Percentiles rank a stretch among this genome's conserved stretches.
Evolutionary conservation across 305 asterid species (phyloP).

Genomic region (Rubia balearica): DNA sequence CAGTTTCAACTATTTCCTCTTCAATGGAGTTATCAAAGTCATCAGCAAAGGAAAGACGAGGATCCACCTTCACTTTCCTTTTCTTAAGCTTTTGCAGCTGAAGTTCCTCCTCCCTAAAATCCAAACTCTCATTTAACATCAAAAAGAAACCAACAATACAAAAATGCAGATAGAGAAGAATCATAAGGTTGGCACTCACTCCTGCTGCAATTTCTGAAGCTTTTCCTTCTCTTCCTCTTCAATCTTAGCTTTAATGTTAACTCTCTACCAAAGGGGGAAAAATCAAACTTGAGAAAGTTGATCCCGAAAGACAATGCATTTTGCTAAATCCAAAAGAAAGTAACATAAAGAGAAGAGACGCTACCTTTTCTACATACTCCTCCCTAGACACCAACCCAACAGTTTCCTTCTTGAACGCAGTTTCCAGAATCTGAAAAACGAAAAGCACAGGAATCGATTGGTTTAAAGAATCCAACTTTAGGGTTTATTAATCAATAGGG

Average conservation of each 20-base stretch:
- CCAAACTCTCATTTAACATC: constrained; percentile 5
- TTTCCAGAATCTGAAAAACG: constrained; percentile 59
- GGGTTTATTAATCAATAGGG: not conserved
- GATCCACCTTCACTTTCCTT: constrained; percentile 81
- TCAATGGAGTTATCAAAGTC: constrained; percentile 66
- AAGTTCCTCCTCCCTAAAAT: constrained; percentile 82
- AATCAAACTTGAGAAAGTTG: not conserved
- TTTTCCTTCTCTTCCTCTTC: constrained; percentile 99
- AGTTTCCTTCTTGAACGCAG: constrained; percentile 96
- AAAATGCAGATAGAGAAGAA: not conserved
- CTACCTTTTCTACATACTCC: constrained; percentile 91
- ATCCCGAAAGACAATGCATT: no score
- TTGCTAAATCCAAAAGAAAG: no score
- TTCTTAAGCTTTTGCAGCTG: constrained; percentile 88
- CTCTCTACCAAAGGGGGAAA: constrained; percentile 45
- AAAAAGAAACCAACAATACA: not conserved
- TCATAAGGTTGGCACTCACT: constrained; percentile 39
- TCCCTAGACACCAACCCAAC: constrained; percentile 95
- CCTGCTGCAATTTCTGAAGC: constrained; percentile 87
- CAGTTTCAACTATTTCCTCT: constrained; percentile 58
- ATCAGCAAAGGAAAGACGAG: constrained; percentile 81
- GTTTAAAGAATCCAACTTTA: not conserved
- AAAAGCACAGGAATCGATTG: no score
- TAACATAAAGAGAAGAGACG: not conserved
- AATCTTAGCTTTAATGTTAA: constrained; percentile 69